phyloP scores from a whole-genome alignment of 495 filamentous ascomycete species.

The Hyaloscypha hepaticicola region DNA sequence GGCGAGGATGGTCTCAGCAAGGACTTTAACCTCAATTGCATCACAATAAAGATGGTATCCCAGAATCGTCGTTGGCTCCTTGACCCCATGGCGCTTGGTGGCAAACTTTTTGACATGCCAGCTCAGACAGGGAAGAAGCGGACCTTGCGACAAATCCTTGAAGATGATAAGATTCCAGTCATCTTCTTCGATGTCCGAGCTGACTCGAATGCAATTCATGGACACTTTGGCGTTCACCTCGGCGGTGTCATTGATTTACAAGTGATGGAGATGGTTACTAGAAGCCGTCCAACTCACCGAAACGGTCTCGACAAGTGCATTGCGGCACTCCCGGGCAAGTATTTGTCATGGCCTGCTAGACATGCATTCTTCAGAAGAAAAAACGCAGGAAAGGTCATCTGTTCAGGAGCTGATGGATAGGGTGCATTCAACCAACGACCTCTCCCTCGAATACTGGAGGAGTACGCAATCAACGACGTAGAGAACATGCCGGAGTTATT shows the following conservation, averaged over 20 bases:
- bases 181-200: slow-evolving; percentile 53
- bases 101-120: background rate
- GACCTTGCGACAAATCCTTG: slow-evolving; percentile 39
- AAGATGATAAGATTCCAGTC: slow-evolving; percentile 43
- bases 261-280: slow-evolving; percentile 46
- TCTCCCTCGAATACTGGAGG: no score
- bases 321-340: no score
- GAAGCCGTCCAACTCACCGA: no score
- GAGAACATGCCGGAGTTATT: no score
- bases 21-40: background rate
- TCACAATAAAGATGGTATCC: background rate
- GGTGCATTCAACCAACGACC: no score
- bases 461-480: no score
- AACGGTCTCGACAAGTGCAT: no score
- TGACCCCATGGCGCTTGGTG: background rate
- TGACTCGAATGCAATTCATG: slow-evolving; percentile 50
- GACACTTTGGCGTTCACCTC: slow-evolving; percentile 39
- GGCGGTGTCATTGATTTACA: slow-evolving; percentile 50
- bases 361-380: no score
- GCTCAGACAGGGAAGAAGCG: background rate
- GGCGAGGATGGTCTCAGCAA: background rate
- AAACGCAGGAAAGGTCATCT: no score
- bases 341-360: no score
- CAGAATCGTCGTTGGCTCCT: background rate
- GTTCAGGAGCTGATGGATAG: no score